Evolutionary conservation across 345 rosid genomes (phyloP).

Genomic region (Bruguiera gymnorhiza): DNA sequence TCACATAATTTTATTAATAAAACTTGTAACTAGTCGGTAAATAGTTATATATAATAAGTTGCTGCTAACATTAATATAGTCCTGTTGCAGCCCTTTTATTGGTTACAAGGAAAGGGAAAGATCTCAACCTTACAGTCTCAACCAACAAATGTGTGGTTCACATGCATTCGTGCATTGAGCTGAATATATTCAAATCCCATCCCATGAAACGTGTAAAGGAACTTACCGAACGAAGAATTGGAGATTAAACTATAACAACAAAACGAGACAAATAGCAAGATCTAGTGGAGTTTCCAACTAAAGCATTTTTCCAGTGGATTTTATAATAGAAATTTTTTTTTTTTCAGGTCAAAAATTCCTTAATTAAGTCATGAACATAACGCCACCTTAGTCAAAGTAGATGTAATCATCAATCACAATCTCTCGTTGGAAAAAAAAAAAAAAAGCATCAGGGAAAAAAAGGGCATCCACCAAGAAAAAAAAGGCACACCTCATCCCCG

Average conservation of each 20-base stretch:
- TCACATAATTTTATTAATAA: no score
- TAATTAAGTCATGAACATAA: background rate
- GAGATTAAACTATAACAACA: background rate
- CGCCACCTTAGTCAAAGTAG: conserved; percentile 16
- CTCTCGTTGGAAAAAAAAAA: background rate
- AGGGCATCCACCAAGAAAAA: background rate
- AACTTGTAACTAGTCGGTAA: no score
- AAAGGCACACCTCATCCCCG: no score
- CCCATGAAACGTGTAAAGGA: background rate
- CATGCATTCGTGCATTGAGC: background rate
- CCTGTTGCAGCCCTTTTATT: no score
- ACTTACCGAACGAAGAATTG: no score
- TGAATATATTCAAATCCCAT: background rate
- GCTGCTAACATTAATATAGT: no score
- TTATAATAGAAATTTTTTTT: background rate
- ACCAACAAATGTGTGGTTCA: no score
- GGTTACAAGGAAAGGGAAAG: no score
- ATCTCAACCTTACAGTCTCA: no score
- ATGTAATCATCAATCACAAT: background rate
- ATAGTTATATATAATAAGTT: no score
- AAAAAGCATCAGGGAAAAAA: background rate
- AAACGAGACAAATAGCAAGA: background rate
- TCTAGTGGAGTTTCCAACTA: background rate
- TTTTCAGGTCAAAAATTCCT: background rate
- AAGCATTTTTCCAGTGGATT: background rate